Base-by-base conservation (phyloP, 1,284 basidiomycete species). In the Bjerkandera adusta region DNA sequence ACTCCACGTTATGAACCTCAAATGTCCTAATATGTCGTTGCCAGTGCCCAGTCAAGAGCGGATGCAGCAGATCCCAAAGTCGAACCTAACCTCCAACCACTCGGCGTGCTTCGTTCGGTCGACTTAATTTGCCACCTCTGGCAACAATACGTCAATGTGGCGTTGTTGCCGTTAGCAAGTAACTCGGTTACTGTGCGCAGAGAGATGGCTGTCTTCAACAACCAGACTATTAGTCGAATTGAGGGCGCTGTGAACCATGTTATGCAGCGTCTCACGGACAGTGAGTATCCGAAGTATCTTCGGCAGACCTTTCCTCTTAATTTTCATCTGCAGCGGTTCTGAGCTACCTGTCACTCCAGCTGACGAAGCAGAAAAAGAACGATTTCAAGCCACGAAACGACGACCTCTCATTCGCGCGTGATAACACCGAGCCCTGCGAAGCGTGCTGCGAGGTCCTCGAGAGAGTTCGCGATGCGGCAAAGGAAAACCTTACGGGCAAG, bases 331-430 rank as follows among this genome's bases (percentile, higher is more conserved):
- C 50, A 91, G 88, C 73, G 0, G 77, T 90, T 47, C 63, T 91
- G 43, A 65, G 73, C 18, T 92, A 86, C 82, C 68, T 93, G 11
- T 73, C 81, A 5, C 57, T 72, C 1, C 84, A 90, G 50, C 80
- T 99, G 29, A 78, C 81, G 13, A 97, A 94, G 66, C 97, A 99
- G 65, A 98, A 97, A 73, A 89, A 88, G 61, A 90, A 85, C 40
- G 97, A 99, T 63, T 99, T 97, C 72, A 95, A 95, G 64, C 97
- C 97, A 6, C 84, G 89, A 45, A 95, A 97, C 57, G 96, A 99
- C 61, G 94, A 97, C 57, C 67, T 95, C 21, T 94, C 93, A 0
- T 98, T 99, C 65, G 89, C 93, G 1, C 74, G 92, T 20, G 92
- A 92, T 30, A 97, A 95, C 63, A 99, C 97, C 0, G 97, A 98